A percentile compares a stretch with the other conserved stretches of the same genome.
Evolutionary conservation across 371 early-diverging fungal species (phyloP).

Genomic region (Rhizopus microsporus): DNA sequence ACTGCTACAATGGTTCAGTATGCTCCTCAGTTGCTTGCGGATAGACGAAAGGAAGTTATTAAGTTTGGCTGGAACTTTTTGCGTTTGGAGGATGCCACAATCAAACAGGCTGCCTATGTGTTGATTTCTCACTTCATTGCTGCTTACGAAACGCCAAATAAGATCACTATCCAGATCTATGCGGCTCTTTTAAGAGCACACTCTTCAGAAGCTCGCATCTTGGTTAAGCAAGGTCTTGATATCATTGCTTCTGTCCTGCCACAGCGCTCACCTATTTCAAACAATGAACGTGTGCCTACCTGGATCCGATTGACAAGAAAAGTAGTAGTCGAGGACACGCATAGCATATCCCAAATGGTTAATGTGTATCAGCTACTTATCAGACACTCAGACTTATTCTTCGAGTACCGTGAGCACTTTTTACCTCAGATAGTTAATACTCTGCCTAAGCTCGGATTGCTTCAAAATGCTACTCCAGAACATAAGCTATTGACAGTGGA

Average conservation of each 20-base stretch:
- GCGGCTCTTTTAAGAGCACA: slow-evolving; percentile 88
- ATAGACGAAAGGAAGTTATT: slow-evolving; percentile 87
- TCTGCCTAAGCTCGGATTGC: slow-evolving; percentile 86
- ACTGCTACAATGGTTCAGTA: slow-evolving; percentile 87
- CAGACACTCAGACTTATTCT: slow-evolving; percentile 87
- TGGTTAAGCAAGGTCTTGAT: slow-evolving; percentile 95
- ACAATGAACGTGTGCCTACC: slow-evolving; percentile 62
- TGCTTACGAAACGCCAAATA: slow-evolving; percentile 90
- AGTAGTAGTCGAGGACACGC: slow-evolving; percentile 89
- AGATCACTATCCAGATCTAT: slow-evolving; percentile 89
- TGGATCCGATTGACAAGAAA: slow-evolving; percentile 90
- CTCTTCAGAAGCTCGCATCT: slow-evolving; percentile 76
- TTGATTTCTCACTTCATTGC: slow-evolving; percentile 89
- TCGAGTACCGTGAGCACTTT: slow-evolving; percentile 85
- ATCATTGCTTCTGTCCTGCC: slow-evolving; percentile 90
- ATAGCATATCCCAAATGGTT: slow-evolving; percentile 83
- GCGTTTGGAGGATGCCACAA: slow-evolving; percentile 89
- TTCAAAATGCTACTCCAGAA: slow-evolving; percentile 85
- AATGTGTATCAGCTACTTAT: slow-evolving; percentile 89
- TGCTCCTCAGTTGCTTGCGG: slow-evolving; percentile 74
- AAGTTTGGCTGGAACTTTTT: slow-evolving; percentile 93
- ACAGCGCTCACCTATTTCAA: slow-evolving; percentile 61
- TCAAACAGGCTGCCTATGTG: slow-evolving; percentile 95
- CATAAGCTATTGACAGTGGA: slow-evolving; percentile 87
- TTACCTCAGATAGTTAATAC: slow-evolving; percentile 85